Evolutionary conservation across 345 rosid species (phyloP).

Genomic region (Cochlearia excelsa): DNA sequence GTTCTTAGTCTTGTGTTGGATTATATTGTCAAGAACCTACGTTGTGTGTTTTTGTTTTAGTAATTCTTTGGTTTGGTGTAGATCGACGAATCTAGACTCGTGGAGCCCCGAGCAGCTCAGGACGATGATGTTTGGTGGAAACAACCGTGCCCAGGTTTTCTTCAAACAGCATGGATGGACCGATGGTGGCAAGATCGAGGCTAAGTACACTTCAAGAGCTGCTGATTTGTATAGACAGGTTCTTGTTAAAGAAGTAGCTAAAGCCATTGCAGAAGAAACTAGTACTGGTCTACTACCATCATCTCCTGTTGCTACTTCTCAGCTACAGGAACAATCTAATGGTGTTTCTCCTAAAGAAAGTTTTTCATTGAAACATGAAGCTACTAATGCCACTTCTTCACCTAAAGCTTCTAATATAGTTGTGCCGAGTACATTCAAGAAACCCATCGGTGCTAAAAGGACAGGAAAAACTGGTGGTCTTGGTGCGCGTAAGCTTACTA

Average conservation of each 20-base stretch:
- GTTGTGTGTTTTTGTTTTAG: too few species aligned
- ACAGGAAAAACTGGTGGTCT: slow-evolving; percentile 69
- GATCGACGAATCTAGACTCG: slow-evolving; percentile 81
- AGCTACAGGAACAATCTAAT: slow-evolving; percentile 50
- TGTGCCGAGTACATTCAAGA: slow-evolving; percentile 61
- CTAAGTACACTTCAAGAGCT: slow-evolving; percentile 85
- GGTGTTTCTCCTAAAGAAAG: slow-evolving; percentile 58
- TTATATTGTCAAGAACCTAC: not conserved
- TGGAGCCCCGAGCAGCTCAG: slow-evolving; percentile 76
- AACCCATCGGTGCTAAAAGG: slow-evolving; percentile 75
- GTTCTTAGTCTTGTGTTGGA: too few species aligned
- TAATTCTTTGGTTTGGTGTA: slow-evolving; percentile 19
- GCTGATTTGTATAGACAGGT: slow-evolving; percentile 72
- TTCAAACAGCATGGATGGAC: slow-evolving; percentile 94
- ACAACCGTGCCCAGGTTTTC: slow-evolving; percentile 79
- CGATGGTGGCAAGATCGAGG: slow-evolving; percentile 71
- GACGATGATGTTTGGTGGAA: slow-evolving; percentile 72
- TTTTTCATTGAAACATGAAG: slow-evolving; percentile 47
- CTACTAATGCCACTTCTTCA: slow-evolving; percentile 44
- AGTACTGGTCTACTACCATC: slow-evolving; percentile 46
- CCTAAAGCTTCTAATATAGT: slow-evolving; percentile 54
- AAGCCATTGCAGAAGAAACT: slow-evolving; percentile 52
- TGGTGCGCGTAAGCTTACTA: slow-evolving; percentile 77
- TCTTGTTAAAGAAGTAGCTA: slow-evolving; percentile 55
- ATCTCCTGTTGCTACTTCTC: slow-evolving; percentile 65